Evolutionary conservation across 495 filamentous ascomycete genomes (phyloP).

Genomic region (Cercophora newfieldiana): DNA sequence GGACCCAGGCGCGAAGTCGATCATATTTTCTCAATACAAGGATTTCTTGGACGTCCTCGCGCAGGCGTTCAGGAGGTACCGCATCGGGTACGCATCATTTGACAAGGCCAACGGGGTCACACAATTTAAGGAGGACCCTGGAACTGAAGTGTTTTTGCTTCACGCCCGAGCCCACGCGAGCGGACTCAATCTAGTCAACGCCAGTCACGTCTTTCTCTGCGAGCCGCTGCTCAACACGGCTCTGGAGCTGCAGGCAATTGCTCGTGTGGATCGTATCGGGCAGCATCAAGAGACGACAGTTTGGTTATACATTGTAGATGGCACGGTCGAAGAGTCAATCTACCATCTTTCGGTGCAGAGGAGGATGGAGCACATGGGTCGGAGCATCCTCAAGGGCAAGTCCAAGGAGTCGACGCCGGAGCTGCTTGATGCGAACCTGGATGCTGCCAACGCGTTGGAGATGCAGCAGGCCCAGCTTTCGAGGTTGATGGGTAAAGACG

Average conservation of each 20-base stretch:
- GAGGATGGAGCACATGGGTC: slow-evolving; percentile 72
- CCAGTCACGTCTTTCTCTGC: slow-evolving; percentile 91
- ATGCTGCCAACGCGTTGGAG: slow-evolving; percentile 80
- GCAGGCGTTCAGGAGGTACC: slow-evolving; percentile 63
- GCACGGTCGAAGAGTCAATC: slow-evolving; percentile 87
- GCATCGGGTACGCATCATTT: slow-evolving; percentile 71
- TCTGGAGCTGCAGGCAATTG: slow-evolving; percentile 90
- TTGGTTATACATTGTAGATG: slow-evolving; percentile 88
- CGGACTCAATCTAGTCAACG: slow-evolving; percentile 87
- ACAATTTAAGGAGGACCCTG: slow-evolving; percentile 72
- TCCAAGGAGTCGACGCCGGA: slow-evolving; percentile 35
- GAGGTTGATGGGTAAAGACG: slow-evolving; percentile 67
- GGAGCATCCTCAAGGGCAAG: slow-evolving; percentile 36
- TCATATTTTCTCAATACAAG: slow-evolving; percentile 82
- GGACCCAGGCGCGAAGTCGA: slow-evolving; percentile 85
- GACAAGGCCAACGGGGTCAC: slow-evolving; percentile 62
- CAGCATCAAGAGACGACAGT: slow-evolving; percentile 86
- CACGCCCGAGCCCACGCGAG: slow-evolving; percentile 86
- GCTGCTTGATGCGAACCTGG: slow-evolving; percentile 59
- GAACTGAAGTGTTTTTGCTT: slow-evolving; percentile 79
- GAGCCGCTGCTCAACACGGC: slow-evolving; percentile 92
- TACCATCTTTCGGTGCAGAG: slow-evolving; percentile 79
- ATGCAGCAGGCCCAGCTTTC: slow-evolving; percentile 67
- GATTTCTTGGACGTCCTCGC: slow-evolving; percentile 76
- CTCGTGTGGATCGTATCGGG: slow-evolving; percentile 90